Percentiles rank a stretch among this genome's conserved stretches.
Evolutionary conservation across 306 rosid genomes (phyloP).

Genomic region (Betula pendula): DNA sequence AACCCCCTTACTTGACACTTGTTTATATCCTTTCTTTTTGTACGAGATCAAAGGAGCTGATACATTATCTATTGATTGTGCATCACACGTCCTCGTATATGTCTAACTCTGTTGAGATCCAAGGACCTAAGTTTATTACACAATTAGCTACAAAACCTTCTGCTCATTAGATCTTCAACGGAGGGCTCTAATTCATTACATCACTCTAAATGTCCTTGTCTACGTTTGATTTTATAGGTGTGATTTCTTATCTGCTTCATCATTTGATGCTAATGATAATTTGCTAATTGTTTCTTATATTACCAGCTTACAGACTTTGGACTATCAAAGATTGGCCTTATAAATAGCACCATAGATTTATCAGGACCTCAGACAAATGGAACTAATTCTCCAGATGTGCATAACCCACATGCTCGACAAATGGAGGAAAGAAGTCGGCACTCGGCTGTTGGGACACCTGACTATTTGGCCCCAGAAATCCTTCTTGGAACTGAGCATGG

Average conservation of each 20-base stretch:
- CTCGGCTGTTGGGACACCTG: constrained; percentile 14
- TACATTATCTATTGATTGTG: neutral
- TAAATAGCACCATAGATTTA: constrained; percentile 12
- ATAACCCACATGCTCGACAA: constrained; percentile 5
- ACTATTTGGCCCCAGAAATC: constrained; percentile 17
- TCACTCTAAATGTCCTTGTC: neutral
- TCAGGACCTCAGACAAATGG: constrained; percentile 15
- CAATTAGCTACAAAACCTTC: neutral
- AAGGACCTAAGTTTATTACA: neutral
- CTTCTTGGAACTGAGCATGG: constrained; percentile 18
- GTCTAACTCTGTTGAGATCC: too few relatives aligned
- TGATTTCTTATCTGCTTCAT: constrained; percentile 3
- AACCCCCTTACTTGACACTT: neutral
- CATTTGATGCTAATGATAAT: neutral
- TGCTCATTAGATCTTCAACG: neutral
- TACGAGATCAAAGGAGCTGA: neutral
- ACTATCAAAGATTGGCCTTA: constrained; percentile 11
- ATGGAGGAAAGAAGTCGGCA: constrained; percentile 1
- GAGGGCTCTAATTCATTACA: neutral
- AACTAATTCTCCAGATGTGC: neutral
- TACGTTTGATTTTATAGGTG: neutral
- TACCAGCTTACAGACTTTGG: constrained; percentile 17
- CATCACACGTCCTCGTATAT: too few relatives aligned
- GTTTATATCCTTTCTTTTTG: neutral
- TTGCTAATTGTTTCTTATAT: constrained; percentile 1